Evolutionary conservation across 106 monocot genomes (phyloP).

Genomic region (Ottelia alismoides): DNA sequence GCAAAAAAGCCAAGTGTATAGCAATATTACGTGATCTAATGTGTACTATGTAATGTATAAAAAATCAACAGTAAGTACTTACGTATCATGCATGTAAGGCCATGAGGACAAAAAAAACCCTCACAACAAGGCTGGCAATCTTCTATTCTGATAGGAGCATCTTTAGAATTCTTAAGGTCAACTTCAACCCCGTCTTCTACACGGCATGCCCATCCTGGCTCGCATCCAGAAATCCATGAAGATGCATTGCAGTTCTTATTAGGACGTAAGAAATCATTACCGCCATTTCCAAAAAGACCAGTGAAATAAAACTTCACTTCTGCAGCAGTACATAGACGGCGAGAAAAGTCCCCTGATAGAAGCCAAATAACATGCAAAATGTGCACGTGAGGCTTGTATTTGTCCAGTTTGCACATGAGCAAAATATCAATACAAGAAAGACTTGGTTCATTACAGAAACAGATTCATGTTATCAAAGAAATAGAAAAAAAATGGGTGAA

Average conservation of each 20-base stretch:
- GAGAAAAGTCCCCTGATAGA: neutral
- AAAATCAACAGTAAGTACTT: neutral
- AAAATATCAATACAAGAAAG: too few relatives aligned
- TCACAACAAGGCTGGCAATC: neutral
- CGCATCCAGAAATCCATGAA: neutral
- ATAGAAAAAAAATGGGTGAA: too few relatives aligned
- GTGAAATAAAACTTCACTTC: neutral
- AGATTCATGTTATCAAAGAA: too few relatives aligned
- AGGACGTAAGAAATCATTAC: constrained; percentile 1
- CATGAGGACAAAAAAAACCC: constrained; percentile 5
- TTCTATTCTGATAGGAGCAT: neutral
- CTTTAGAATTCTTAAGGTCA: neutral
- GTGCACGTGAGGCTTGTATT: too few relatives aligned
- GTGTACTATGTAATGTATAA: too few relatives aligned
- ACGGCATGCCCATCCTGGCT: constrained; percentile 1
- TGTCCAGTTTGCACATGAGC: too few relatives aligned
- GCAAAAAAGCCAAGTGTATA: too few relatives aligned
- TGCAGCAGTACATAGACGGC: neutral
- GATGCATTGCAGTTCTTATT: constrained; percentile 1
- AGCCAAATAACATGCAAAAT: neutral
- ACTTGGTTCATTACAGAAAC: too few relatives aligned
- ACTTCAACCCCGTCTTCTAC: neutral
- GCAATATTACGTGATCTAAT: too few relatives aligned
- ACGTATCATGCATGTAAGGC: constrained; percentile 3
- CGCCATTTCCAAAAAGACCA: neutral